Evolutionary conservation across 2,329 filamentous ascomycete genomes (phyloP).

Genomic region (Pseudonectria buxi): DNA sequence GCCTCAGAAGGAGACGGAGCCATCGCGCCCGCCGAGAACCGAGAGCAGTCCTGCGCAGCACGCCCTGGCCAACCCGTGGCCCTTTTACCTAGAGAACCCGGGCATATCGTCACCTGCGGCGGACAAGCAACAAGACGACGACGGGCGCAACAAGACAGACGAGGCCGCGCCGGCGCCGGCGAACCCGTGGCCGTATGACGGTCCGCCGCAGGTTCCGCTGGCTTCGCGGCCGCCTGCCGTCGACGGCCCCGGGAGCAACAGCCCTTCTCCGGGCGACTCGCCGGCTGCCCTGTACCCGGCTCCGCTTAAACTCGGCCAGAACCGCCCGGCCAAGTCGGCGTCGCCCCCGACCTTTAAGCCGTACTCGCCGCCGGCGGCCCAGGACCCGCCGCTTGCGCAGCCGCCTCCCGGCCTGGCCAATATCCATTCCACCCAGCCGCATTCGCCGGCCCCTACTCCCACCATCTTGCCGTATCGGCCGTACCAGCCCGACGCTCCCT

Average conservation of each 20-base stretch:
- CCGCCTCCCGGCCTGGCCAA: constrained; percentile 4
- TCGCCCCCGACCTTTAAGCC: constrained; percentile 21
- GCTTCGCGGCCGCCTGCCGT: neutral
- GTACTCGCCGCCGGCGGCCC: constrained; percentile 19
- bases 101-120: neutral
- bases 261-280: neutral
- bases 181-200: constrained; percentile 30
- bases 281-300: constrained; percentile 14
- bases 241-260: neutral
- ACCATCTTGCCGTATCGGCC: constrained; percentile 19
- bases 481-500: constrained; percentile 19
- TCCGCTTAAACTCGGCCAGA: constrained; percentile 20
- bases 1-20: neutral
- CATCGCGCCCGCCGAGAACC: too few species aligned
- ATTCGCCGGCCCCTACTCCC: constrained; percentile 1
- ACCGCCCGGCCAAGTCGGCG: constrained; percentile 14
- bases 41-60: neutral
- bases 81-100: constrained; percentile 22
- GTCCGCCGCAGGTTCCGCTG: constrained; percentile 9
- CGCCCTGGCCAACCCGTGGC: constrained; percentile 23
- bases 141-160: constrained; percentile 3
- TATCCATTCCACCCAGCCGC: constrained; percentile 14
- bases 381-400: constrained; percentile 3
- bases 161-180: constrained; percentile 11
- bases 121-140: constrained; percentile 1